Conservation (phyloP, 495 filamentous ascomycete species). For the Aspergillus kassunensis region DNA sequence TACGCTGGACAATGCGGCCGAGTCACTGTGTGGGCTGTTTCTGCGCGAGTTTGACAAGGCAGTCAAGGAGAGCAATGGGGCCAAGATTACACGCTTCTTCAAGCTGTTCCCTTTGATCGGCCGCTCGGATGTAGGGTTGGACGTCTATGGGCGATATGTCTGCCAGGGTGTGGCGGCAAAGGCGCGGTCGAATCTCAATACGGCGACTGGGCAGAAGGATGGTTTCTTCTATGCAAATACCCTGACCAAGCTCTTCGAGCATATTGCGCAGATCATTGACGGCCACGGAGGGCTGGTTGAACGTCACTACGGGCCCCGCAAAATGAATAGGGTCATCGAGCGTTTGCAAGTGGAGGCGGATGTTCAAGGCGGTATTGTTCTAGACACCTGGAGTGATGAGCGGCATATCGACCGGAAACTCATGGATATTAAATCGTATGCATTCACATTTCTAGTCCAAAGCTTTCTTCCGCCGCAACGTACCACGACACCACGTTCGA, state of each 20-base stretch:
- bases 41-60: constrained; percentile 94
- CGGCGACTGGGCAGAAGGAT: constrained; percentile 51
- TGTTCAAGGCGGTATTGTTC: constrained; percentile 92
- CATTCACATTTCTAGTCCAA: constrained; percentile 93
- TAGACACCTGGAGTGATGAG: constrained; percentile 95
- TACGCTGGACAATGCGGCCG: constrained; percentile 81
- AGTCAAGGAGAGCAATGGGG: constrained; percentile 75
- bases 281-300: constrained; percentile 86
- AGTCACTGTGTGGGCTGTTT: constrained; percentile 84
- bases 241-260: constrained; percentile 89
- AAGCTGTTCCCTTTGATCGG: constrained; percentile 96
- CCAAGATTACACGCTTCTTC: constrained; percentile 91
- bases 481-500: constrained; percentile 49
- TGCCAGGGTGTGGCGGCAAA: constrained; percentile 85
- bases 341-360: constrained; percentile 90
- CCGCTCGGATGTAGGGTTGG: constrained; percentile 79
- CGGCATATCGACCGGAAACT: constrained; percentile 75
- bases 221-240: constrained; percentile 90
- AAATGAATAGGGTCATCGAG: constrained; percentile 96
- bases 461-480: constrained; percentile 76
- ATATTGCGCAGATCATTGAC: constrained; percentile 94
- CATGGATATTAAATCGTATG: constrained; percentile 93
- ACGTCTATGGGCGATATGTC: constrained; percentile 93
- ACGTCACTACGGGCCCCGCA: constrained; percentile 83
- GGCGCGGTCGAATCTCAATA: constrained; percentile 75